phyloP scores from a whole-genome alignment of 768 basidiomycete species.

The Lactarius evosmus region DNA sequence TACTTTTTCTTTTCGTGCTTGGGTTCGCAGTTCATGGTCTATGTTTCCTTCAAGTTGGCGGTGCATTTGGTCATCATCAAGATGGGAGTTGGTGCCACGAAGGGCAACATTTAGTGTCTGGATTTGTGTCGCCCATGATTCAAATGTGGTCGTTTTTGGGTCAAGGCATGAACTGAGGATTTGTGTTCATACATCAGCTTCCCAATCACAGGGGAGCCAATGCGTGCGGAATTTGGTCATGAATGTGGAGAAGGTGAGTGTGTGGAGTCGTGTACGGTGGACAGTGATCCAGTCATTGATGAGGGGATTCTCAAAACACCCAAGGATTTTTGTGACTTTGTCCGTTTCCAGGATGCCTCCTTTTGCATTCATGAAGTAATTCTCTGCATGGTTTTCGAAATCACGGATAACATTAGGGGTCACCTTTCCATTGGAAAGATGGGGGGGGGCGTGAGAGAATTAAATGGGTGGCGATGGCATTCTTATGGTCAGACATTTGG shows the following conservation, averaged over 20 bases:
- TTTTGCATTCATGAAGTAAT: not conserved
- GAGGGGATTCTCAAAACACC: not conserved
- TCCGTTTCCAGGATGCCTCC: not conserved
- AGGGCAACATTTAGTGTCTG: no score
- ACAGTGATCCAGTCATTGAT: not conserved
- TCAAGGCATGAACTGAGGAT: not conserved
- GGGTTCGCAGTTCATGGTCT: no score
- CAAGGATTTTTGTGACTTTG: not conserved
- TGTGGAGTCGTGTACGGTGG: not conserved
- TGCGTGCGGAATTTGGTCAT: not conserved
- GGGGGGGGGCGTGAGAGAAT: no score
- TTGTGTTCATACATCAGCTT: not conserved
- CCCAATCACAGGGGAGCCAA: not conserved
- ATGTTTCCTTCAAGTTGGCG: no score
- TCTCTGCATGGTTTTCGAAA: not conserved
- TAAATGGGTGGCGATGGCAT: no score
- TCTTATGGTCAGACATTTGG: no score
- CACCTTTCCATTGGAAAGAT: no score
- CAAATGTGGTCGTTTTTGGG: not conserved
- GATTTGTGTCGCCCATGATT: no score
- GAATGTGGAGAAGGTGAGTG: not conserved
- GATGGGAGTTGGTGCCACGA: not conserved
- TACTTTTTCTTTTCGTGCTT: no score
- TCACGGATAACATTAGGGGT: no score
- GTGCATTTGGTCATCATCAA: no score